Conservation (phyloP, 345 rosid species). For the Adansonia digitata region DNA sequence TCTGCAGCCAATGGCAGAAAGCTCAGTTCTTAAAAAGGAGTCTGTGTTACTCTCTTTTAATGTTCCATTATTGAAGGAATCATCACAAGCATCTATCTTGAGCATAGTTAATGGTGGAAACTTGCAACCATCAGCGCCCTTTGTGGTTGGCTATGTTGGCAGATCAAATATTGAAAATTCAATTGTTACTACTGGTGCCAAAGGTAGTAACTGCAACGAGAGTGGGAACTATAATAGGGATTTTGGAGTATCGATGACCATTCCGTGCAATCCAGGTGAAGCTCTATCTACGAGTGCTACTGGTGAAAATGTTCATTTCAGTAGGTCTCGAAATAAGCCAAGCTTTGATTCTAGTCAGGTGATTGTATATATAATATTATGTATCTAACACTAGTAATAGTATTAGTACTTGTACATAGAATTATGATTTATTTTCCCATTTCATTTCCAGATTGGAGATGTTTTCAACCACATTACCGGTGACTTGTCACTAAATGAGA, state of each 20-base stretch:
- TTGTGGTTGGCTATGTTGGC: slow-evolving; percentile 14
- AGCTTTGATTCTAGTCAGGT: slow-evolving; percentile 24
- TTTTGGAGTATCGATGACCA: background rate
- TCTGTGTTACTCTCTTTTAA: slow-evolving; percentile 7
- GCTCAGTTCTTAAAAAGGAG: slow-evolving; percentile 25
- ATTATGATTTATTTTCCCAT: slow-evolving; percentile 23
- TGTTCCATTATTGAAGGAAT: slow-evolving; percentile 6
- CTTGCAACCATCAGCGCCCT: slow-evolving; percentile 7
- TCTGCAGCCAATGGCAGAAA: slow-evolving; percentile 6
- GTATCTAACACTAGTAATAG: background rate
- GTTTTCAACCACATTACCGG: slow-evolving; percentile 1
- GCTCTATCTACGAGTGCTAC: slow-evolving; percentile 10
- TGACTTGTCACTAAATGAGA: slow-evolving; percentile 17
- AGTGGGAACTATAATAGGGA: slow-evolving; percentile 15
- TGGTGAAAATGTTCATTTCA: background rate
- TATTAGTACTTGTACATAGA: background rate
- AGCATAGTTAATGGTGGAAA: slow-evolving; percentile 13
- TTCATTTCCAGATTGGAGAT: slow-evolving; percentile 30
- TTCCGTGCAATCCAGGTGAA: background rate
- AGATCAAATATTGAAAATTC: slow-evolving; percentile 18
- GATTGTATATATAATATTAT: background rate
- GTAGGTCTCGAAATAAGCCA: slow-evolving; percentile 17
- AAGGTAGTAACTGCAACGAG: slow-evolving; percentile 12
- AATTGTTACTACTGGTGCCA: slow-evolving; percentile 16
- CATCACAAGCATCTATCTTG: slow-evolving; percentile 14